Conservation (phyloP, 208 protist genomes). For the Leishmania major region DNA sequence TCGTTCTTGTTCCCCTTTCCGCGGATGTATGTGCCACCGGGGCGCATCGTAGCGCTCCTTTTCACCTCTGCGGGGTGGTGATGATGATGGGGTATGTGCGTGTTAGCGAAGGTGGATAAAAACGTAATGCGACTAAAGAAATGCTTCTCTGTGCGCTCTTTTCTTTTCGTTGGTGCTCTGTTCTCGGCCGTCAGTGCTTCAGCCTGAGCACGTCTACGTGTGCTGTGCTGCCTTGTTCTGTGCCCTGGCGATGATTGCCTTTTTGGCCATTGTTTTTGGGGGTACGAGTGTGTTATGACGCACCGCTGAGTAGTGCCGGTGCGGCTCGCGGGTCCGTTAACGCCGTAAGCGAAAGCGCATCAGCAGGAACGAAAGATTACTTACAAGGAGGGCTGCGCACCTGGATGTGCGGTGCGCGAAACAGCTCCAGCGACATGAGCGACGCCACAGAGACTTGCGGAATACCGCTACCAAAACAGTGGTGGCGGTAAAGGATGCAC, state of each 20-base stretch:
- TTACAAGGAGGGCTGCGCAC: neutral
- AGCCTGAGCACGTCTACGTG: neutral
- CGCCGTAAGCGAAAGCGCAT: neutral
- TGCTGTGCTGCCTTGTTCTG: neutral
- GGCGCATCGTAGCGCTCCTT: neutral
- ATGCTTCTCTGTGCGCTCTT: neutral
- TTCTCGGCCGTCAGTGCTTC: neutral
- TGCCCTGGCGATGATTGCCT: neutral
- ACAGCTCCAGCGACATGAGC: neutral
- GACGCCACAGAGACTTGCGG: neutral
- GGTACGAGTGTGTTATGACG: neutral
- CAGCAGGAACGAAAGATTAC: neutral
- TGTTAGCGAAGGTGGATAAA: slow-evolving; percentile 7
- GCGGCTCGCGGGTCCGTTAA: neutral
- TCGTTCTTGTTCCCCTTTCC: no score
- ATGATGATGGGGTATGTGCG: neutral
- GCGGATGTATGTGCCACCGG: neutral
- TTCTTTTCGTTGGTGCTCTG: slow-evolving; percentile 6
- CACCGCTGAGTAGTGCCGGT: neutral
- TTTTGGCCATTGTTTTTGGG: neutral
- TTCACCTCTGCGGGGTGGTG: neutral
- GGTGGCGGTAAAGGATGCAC: neutral
- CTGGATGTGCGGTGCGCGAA: no score
- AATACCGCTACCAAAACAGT: neutral
- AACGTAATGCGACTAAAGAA: slow-evolving; percentile 1